These are phyloP conservation scores for Berkeleyomyces rouxiae DNA, from an alignment of 2,329 filamentous ascomycete genomes.

Conservation along the genomic window DNA sequence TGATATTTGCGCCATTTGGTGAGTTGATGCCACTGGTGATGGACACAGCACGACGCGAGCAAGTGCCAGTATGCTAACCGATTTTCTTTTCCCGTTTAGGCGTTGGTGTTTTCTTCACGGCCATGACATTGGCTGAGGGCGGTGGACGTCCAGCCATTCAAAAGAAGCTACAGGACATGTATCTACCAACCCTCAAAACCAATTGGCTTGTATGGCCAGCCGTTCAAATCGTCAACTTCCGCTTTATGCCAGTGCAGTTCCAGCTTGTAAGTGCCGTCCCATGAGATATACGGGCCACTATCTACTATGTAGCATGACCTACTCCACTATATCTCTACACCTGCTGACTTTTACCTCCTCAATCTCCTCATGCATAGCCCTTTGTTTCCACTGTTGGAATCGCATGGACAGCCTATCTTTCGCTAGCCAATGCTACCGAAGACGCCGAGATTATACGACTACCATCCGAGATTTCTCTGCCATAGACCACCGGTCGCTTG, in stretches of 20 bases:
- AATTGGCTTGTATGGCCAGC: constrained; percentile 92
- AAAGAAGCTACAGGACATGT: constrained; percentile 84
- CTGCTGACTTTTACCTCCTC: constrained; percentile 7
- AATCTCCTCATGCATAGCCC: constrained; percentile 37
- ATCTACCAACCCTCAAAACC: constrained; percentile 81
- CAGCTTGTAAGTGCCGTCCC: constrained; percentile 58
- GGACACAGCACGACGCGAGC: constrained; percentile 19
- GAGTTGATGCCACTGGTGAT: not conserved
- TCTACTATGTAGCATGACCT: not conserved
- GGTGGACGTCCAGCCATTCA: constrained; percentile 64
- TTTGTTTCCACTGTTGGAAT: constrained; percentile 95
- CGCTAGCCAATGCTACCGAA: constrained; percentile 73
- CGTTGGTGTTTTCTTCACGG: constrained; percentile 77
- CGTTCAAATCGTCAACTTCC: constrained; percentile 93
- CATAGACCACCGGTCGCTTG: not conserved
- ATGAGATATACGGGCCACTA: not conserved
- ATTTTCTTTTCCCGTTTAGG: not conserved
- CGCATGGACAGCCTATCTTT: constrained; percentile 93
- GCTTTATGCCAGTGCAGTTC: constrained; percentile 84
- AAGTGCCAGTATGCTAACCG: constrained; percentile 13
- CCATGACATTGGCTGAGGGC: constrained; percentile 91
- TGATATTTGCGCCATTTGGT: constrained; percentile 75
- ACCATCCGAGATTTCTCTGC: not conserved
- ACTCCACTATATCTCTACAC: not conserved
- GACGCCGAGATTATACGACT: constrained; percentile 28